phyloP scores from a whole-genome alignment of 176 grass and related monocot genomes.

The Paspalum vaginatum region DNA sequence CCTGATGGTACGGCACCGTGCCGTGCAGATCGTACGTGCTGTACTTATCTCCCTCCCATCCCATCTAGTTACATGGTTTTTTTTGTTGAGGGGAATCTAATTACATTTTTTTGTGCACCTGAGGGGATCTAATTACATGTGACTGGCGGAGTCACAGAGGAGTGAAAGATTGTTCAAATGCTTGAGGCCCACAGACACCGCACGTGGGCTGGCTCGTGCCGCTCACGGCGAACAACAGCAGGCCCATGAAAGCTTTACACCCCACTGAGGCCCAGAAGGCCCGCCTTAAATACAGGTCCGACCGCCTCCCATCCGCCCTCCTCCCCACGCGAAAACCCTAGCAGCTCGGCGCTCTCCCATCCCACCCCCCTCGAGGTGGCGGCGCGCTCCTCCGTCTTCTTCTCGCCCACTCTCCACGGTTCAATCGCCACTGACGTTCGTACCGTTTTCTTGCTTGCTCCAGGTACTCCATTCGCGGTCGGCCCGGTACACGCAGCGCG shows the following conservation, averaged over 20 bases:
- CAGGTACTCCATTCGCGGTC: background rate
- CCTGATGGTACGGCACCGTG: background rate
- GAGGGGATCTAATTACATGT: no score
- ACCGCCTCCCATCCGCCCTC: background rate
- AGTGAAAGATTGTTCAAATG: no score
- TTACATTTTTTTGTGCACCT: no score
- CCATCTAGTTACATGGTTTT: no score
- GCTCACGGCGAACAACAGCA: no score
- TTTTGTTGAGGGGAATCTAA: no score
- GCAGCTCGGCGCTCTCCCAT: constrained; percentile 12
- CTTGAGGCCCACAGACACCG: no score
- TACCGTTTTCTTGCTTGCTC: background rate
- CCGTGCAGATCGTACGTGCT: background rate
- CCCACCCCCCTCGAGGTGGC: constrained; percentile 23
- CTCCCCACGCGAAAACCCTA: constrained; percentile 31
- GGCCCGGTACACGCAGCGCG: constrained; percentile 10
- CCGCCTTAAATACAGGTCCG: background rate
- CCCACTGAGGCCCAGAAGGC: constrained; percentile 23
- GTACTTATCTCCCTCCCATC: no score
- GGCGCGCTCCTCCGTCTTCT: background rate
- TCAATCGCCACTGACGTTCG: background rate
- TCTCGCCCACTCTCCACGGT: background rate
- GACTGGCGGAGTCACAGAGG: no score
- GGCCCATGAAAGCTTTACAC: no score
- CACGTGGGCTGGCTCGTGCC: no score